Evolutionary conservation across 2,329 filamentous ascomycete genomes (phyloP), one percentile per base, ranked within the genome.

Genomic region (Leptographium flavum): DNA sequence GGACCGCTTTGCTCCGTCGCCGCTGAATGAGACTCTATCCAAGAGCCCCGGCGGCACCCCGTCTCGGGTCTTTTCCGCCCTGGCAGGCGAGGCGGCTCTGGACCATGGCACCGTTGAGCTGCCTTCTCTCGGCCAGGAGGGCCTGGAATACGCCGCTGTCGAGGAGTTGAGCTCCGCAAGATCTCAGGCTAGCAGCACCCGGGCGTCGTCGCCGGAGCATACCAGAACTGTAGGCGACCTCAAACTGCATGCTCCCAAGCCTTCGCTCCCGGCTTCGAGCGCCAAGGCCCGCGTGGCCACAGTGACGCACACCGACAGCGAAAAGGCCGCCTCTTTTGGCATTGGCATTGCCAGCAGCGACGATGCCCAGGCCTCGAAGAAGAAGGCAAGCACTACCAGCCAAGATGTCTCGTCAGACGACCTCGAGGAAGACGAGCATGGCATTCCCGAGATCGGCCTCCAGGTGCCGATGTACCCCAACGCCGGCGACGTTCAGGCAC

Each of bases 401-500:
- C 70, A 72, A 43, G 46, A 45, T 3, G 59, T 68, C 32, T 71
- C 71, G 8, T 47, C 49, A 36, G 68, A 69, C 46, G 68, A 71
- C 35, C 65, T 64, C 35, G 82, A 82, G 17, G 83, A 90, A 39
- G 83, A 92, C 41, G 84, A 92, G 52, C 80, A 87, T 45, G 90
- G 88, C 21, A 94, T 95, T 55, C 88, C 88, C 2, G 85, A 93
- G 58, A 92, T 95, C 53, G 90, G 90, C 40, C 78, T 85, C 56
- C 83, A 88, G 57, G 90, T 98, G 33, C 92, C 92, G 42, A 92
- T 98, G 85, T 83, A 92, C 58, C 83, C 81, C 44, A 78, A 92
- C 59, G 85, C 92, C 37, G 92, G 92, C 50, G 90, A 96, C 59
- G 92, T 96, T 10, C 92, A 98, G 65, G 92, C 92, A 14, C 92